Conservation (phyloP, 225 moss, liverwort and hornwort species). For the Physcomitrium patens region DNA sequence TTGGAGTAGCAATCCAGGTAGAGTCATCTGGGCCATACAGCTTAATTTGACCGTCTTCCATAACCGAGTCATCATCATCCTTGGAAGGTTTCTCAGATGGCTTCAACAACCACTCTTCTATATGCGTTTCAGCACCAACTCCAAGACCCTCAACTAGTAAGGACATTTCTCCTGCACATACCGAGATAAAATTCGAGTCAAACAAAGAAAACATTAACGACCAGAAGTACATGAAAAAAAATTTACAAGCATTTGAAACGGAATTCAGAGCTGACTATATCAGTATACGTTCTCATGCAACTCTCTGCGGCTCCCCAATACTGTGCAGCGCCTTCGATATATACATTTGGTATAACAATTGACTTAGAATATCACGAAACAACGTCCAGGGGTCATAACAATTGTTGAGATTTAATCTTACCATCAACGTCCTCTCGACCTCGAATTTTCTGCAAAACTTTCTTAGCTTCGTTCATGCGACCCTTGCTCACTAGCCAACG, state of each 20-base stretch:
- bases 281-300: too few relatives aligned
- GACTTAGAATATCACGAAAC: too few relatives aligned
- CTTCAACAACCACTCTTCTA: constrained; percentile 92
- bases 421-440: constrained; percentile 84
- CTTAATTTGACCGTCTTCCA: constrained; percentile 79
- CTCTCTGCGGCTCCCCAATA: too few relatives aligned
- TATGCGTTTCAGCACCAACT: constrained; percentile 64
- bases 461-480: constrained; percentile 85
- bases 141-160: constrained; percentile 93
- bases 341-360: too few relatives aligned
- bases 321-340: too few relatives aligned
- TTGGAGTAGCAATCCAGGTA: constrained; percentile 87
- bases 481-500: constrained; percentile 99
- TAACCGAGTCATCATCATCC: constrained; percentile 49
- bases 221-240: too few relatives aligned
- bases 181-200: background rate
- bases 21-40: constrained; percentile 80
- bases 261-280: too few relatives aligned
- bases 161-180: constrained; percentile 83
- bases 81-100: constrained; percentile 68
- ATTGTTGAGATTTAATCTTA: constrained; percentile 20
- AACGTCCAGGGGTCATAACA: too few relatives aligned
- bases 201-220: background rate
- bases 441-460: constrained; percentile 79
- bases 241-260: too few relatives aligned